Evolutionary conservation across 768 basidiomycete genomes (phyloP), one percentile per base, ranked within the genome.

Genomic region (Mycena alexandri): DNA sequence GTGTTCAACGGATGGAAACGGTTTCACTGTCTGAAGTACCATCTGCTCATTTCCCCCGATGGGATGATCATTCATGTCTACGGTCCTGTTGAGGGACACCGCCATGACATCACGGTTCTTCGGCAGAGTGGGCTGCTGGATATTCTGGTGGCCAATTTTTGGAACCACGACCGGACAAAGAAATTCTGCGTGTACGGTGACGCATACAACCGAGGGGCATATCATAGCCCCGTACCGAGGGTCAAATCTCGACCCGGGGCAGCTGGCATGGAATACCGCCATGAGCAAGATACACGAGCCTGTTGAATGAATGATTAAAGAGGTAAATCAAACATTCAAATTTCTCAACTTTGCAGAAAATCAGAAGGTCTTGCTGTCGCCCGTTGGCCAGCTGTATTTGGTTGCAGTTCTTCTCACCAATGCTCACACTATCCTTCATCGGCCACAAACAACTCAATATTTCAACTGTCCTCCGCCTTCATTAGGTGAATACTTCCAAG

Each of bases 1-100:
- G 34, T 70, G 22, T 70, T 53, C 54, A 70, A 70, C 48, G 69
- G 69, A 16, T 67, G 65, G 69, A 70, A 70, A 44, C 65, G 47
- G 11, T 63, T 63, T 33, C 65, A 66, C 38, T 61, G 59, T 38
- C 42, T 67, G 14, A 67, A 67, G n/a, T 67, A 67, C 50, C 66
- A 67, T 41, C 38, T 57, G 19, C 33, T 71, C n/a, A 17, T 68
- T 50, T 17, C 51, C n/a, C 69, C 66, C 3, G 66, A 71, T 64
- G 69, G 69, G 11, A 62, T 67, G 11, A 55, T 63, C 24, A 63
- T 68, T 24, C 69, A 68, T 42, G 46, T 61, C 14, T 70, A 43
- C 42, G 69, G 65, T 14, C 65, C 69, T 2, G 60, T 67, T 9
- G 65, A 64, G 52, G 69, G 69, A 8, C 25, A 46, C 25, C 41